A percentile compares a stretch with the other conserved stretches of the same genome.
phyloP scores from a whole-genome alignment of 2,329 filamentous ascomycete genomes.

The Aspergillus awamori region DNA sequence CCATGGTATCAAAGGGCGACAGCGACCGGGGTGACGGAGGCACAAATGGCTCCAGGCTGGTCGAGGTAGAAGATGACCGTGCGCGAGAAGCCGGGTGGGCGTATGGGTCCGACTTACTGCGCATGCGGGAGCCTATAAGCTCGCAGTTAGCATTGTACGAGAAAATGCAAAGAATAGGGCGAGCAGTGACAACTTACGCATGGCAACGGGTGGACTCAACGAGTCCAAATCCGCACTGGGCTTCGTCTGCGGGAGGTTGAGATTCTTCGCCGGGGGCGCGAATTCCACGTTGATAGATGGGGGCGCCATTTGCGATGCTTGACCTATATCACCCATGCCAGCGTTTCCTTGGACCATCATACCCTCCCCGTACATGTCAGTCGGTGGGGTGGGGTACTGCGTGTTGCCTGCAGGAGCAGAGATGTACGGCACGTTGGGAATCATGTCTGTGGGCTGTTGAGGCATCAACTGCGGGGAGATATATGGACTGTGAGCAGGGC shows the following conservation, averaged over 20 bases:
- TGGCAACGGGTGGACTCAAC: conserved; percentile 77
- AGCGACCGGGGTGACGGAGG: conserved; percentile 45
- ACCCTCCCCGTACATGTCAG: conserved; percentile 57
- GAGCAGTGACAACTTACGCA: conserved; percentile 44
- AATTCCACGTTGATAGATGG: conserved; percentile 94
- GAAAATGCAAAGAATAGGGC: background rate
- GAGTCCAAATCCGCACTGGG: conserved; percentile 72
- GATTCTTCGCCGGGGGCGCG: conserved; percentile 72
- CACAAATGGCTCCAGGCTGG: conserved; percentile 36
- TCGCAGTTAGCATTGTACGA: conserved; percentile 10
- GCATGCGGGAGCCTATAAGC: conserved; percentile 54
- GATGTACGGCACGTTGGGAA: conserved; percentile 46
- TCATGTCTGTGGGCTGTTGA: conserved; percentile 70
- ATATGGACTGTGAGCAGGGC: conserved; percentile 72
- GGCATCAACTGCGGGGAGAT: conserved; percentile 67
- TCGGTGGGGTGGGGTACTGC: conserved; percentile 51
- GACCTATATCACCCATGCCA: conserved; percentile 63
- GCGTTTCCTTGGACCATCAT: conserved; percentile 50
- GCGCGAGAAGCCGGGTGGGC: conserved; percentile 49
- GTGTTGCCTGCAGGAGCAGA: conserved; percentile 52
- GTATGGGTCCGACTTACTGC: conserved; percentile 65
- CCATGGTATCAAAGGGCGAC: conserved; percentile 44
- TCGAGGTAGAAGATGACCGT: conserved; percentile 38
- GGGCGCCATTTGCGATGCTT: conserved; percentile 77
- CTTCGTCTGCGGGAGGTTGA: conserved; percentile 68